Evolutionary conservation across 1,284 basidiomycete species (phyloP).

Genomic region (Schizophyllum commune): DNA sequence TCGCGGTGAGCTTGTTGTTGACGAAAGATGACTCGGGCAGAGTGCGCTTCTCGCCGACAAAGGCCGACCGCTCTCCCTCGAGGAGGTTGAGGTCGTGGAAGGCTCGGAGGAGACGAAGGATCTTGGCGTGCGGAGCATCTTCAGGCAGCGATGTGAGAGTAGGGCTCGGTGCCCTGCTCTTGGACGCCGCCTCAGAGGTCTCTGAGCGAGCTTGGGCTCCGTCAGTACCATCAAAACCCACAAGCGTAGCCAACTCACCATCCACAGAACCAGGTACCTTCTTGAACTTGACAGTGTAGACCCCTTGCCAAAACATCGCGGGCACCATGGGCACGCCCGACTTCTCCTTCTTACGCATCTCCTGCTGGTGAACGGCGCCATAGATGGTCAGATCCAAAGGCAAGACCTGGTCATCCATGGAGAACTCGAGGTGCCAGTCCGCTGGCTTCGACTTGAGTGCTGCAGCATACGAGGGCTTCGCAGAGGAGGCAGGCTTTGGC

Average conservation of each 20-base stretch:
- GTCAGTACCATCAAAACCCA: constrained; percentile 1
- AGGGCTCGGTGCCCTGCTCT: constrained; percentile 55
- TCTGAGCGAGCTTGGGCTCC: constrained; percentile 28
- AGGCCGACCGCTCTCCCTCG: constrained; percentile 49
- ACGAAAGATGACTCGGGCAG: constrained; percentile 81
- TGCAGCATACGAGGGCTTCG: constrained; percentile 81
- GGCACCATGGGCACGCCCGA: constrained; percentile 35
- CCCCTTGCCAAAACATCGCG: constrained; percentile 80
- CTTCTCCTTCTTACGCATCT: constrained; percentile 63
- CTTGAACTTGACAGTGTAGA: constrained; percentile 89
- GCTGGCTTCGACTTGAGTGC: constrained; percentile 87
- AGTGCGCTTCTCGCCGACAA: constrained; percentile 43
- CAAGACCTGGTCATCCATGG: constrained; percentile 79
- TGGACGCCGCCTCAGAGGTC: constrained; percentile 31
- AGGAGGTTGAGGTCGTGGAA: constrained; percentile 72
- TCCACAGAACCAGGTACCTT: constrained; percentile 76
- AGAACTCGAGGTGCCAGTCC: constrained; percentile 97
- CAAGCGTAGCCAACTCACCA: constrained; percentile 31
- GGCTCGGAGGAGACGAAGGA: constrained; percentile 84
- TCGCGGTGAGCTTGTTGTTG: constrained; percentile 97
- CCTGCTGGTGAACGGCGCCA: constrained; percentile 88
- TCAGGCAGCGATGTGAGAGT: constrained; percentile 72
- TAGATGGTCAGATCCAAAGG: constrained; percentile 90
- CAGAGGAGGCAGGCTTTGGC: constrained; percentile 33
- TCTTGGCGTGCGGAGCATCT: constrained; percentile 83